phyloP scores from a whole-genome alignment of 208 protist genomes.

The Wallacemonas sp. region DNA sequence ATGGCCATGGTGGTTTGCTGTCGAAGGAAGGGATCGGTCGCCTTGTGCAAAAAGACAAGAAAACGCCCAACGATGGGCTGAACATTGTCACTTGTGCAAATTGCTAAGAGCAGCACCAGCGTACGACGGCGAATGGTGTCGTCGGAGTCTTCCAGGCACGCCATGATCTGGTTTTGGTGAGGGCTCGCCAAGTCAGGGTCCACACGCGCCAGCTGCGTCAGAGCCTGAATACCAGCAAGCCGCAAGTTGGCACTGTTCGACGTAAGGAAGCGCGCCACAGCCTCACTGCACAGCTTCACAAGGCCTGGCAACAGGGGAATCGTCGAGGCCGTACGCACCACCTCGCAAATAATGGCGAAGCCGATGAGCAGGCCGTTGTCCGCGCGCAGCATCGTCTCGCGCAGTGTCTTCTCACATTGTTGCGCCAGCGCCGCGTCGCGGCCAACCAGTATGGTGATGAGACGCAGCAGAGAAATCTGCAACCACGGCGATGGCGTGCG shows the following conservation, averaged over 20 bases:
- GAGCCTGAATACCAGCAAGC: slow-evolving; percentile 94
- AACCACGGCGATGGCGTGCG: slow-evolving; percentile 96
- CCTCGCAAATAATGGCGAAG: slow-evolving; percentile 82
- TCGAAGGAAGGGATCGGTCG: slow-evolving; percentile 68
- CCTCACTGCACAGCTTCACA: slow-evolving; percentile 75
- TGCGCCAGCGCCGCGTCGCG: slow-evolving; percentile 45
- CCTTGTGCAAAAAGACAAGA: slow-evolving; percentile 70
- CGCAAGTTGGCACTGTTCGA: slow-evolving; percentile 91
- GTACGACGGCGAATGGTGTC: slow-evolving; percentile 94
- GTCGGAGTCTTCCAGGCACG: slow-evolving; percentile 93
- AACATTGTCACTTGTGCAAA: slow-evolving; percentile 95
- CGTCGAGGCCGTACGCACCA: slow-evolving; percentile 83
- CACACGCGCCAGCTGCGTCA: slow-evolving; percentile 91
- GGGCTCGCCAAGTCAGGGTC: slow-evolving; percentile 81
- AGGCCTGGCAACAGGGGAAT: slow-evolving; percentile 89
- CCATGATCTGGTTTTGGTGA: slow-evolving; percentile 94
- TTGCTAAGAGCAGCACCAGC: slow-evolving; percentile 93
- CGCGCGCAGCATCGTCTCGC: slow-evolving; percentile 85
- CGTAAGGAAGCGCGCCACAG: slow-evolving; percentile 76
- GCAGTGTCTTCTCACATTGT: slow-evolving; percentile 75
- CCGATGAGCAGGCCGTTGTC: slow-evolving; percentile 92
- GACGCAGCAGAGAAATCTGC: slow-evolving; percentile 92
- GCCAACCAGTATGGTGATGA: slow-evolving; percentile 78
- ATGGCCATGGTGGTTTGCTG: slow-evolving; percentile 80
- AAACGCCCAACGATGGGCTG: slow-evolving; percentile 87